Percentiles rank a stretch among this genome's conserved stretches.
These are phyloP conservation scores for Eucalyptus regnans DNA, from an alignment of 345 rosid genomes.

Conservation along the genomic window DNA sequence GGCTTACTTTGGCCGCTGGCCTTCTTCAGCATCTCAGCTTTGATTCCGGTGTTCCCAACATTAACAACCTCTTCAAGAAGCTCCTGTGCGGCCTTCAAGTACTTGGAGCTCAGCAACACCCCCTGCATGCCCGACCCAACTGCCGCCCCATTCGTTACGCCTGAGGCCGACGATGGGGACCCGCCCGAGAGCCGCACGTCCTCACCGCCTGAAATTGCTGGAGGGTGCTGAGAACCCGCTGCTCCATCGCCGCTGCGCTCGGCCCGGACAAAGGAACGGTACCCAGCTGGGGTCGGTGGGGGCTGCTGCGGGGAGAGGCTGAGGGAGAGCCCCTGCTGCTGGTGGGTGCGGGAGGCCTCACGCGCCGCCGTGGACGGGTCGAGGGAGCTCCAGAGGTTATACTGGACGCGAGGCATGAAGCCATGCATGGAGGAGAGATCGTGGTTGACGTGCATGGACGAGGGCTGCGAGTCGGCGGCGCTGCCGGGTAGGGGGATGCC, in stretches of 20 bases:
- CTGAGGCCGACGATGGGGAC: constrained; percentile 65
- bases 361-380: constrained; percentile 43
- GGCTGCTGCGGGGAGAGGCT: constrained; percentile 81
- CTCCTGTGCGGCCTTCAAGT: constrained; percentile 91
- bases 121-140: constrained; percentile 50
- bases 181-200: constrained; percentile 39
- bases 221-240: neutral
- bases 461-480: constrained; percentile 32
- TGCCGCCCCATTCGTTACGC: constrained; percentile 36
- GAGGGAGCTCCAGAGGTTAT: constrained; percentile 56
- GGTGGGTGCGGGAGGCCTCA: constrained; percentile 55
- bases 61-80: constrained; percentile 89
- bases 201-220: constrained; percentile 12
- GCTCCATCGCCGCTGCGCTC: neutral
- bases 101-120: constrained; percentile 73
- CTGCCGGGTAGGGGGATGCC: constrained; percentile 66
- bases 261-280: constrained; percentile 17
- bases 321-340: constrained; percentile 66
- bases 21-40: constrained; percentile 30
- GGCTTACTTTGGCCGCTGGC: constrained; percentile 17
- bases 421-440: constrained; percentile 64
- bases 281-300: constrained; percentile 3
- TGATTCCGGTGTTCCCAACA: constrained; percentile 32
- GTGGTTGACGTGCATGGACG: neutral
- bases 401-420: constrained; percentile 65